Evolutionary conservation across 2,329 filamentous ascomycete genomes (phyloP).

Genomic region (Diaporthe citrichinensis): DNA sequence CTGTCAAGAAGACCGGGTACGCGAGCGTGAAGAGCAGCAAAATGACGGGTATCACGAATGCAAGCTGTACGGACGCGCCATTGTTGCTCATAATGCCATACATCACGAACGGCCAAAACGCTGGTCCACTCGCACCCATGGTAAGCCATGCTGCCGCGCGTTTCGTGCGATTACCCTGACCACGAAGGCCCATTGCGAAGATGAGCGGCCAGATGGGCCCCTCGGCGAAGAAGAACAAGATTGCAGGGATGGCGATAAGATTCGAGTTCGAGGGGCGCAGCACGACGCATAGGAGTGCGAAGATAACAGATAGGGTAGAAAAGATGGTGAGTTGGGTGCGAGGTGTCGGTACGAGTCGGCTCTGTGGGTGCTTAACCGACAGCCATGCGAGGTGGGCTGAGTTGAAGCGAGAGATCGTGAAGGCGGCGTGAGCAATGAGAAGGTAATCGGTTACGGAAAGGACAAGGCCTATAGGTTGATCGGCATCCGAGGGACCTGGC

Average conservation of each 20-base stretch:
- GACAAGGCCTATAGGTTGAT: conserved; percentile 60
- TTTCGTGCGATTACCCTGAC: conserved; percentile 85
- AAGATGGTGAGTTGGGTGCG: conserved; percentile 78
- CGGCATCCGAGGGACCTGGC: conserved; percentile 46
- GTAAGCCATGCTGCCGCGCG: conserved; percentile 83
- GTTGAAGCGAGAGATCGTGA: conserved; percentile 80
- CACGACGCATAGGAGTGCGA: conserved; percentile 62
- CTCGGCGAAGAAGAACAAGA: conserved; percentile 84
- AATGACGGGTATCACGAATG: conserved; percentile 74
- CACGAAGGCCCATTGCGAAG: conserved; percentile 83
- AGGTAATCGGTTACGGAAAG: conserved; percentile 75
- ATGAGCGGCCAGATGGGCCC: conserved; percentile 87
- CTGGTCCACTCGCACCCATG: conserved; percentile 80
- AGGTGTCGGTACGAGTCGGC: conserved; percentile 71
- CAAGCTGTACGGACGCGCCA: conserved; percentile 66
- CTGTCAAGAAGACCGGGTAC: conserved; percentile 65
- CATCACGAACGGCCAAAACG: conserved; percentile 81
- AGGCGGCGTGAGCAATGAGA: conserved; percentile 79
- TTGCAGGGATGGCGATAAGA: conserved; percentile 70
- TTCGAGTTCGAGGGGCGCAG: conserved; percentile 62
- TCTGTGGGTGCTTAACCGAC: conserved; percentile 56
- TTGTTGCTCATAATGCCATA: conserved; percentile 70
- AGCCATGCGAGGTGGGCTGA: conserved; percentile 75
- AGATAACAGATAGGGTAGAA: conserved; percentile 72
- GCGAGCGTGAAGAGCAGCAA: conserved; percentile 61